Base-by-base conservation (phyloP, 441 rosid species). In the Mallotus japonicus region DNA sequence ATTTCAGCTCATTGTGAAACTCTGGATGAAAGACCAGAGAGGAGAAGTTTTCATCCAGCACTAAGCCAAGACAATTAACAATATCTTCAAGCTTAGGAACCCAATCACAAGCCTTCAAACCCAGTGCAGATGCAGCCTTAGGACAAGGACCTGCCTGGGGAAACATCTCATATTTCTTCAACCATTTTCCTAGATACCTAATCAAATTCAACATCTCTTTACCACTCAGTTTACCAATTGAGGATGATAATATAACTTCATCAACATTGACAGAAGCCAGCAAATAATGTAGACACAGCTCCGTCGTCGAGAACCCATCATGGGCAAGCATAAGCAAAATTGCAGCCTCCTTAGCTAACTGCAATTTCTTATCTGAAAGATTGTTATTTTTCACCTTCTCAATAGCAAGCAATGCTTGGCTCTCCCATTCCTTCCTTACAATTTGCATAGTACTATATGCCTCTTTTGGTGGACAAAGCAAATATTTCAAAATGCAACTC, bases 141-240 rank as follows among this genome's bases (percentile, higher is more conserved):
- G 90, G 90, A 44, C 98, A 95, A 14, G 94, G 96, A 77, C 76
- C 79, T 42, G 87, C 98, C 77, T 84, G 89, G 69, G 99, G 96
- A 78, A 92, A 92, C 84, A 78, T 87, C 70, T 90, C 89, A 50
- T 88, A 90, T 76, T 92, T 92, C 79, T 79, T 89, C 86, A 92
- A 77, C 99, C 98, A 95, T 68, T 95, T 91, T 65, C 88, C 88
- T 69, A 95, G 70, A 69, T 95, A 92, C 17, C 76, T 76, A 49
- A 95, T 79, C 78, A 95, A 81, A 73, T 79, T 79, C 77, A 76
- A 76, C 86, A 85, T 83, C 84, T 95, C 97, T 75, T 85, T 87
- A 20, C 87, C 95, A 44, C 72, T 88, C 83, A 92, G 61, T 78
- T 88, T 91, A 61, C 84, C 82, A 4, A 92, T 76, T 12, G 93